These are phyloP conservation scores for Isatis lusitanica DNA, from an alignment of 441 rosid species.

Conservation along the genomic window DNA sequence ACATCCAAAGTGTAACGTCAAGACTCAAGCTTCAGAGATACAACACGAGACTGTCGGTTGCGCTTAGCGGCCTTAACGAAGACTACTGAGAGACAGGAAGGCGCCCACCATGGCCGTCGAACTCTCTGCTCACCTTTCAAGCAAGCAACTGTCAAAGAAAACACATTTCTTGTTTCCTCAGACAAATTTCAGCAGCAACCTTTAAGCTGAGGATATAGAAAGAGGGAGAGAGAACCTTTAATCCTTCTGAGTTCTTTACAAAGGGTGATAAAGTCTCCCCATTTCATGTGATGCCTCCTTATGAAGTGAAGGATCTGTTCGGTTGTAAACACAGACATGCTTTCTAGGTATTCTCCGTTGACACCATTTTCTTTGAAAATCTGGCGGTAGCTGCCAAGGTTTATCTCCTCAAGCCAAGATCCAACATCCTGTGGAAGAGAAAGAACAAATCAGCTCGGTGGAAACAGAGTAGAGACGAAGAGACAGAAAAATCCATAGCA, in stretches of 20 bases:
- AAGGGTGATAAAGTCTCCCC: constrained; percentile 98
- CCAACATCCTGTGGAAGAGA: constrained; percentile 80
- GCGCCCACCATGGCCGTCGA: constrained; percentile 99
- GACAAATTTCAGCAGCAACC: background rate
- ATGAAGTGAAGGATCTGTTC: constrained; percentile 98
- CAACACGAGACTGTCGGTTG: constrained; percentile 93
- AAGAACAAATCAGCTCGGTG: background rate
- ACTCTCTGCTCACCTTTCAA: constrained; percentile 97
- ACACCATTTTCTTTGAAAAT: constrained; percentile 92
- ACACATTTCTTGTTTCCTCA: background rate
- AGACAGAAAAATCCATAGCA: background rate
- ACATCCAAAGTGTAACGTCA: constrained; percentile 45
- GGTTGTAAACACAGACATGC: constrained; percentile 99
- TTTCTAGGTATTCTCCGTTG: constrained; percentile 94
- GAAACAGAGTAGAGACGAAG: background rate
- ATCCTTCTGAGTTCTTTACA: constrained; percentile 98
- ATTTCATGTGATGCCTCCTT: constrained; percentile 98
- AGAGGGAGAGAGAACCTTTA: constrained; percentile 58
- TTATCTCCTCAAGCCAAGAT: constrained; percentile 93
- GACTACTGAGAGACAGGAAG: constrained; percentile 77
- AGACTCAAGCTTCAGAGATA: constrained; percentile 94
- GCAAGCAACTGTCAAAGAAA: constrained; percentile 72
- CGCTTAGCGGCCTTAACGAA: constrained; percentile 87
- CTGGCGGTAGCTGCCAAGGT: constrained; percentile 88
- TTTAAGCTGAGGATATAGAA: background rate